Evolutionary conservation across 2,329 filamentous ascomycete genomes (phyloP).

Genomic region (Fusarium sp.): DNA sequence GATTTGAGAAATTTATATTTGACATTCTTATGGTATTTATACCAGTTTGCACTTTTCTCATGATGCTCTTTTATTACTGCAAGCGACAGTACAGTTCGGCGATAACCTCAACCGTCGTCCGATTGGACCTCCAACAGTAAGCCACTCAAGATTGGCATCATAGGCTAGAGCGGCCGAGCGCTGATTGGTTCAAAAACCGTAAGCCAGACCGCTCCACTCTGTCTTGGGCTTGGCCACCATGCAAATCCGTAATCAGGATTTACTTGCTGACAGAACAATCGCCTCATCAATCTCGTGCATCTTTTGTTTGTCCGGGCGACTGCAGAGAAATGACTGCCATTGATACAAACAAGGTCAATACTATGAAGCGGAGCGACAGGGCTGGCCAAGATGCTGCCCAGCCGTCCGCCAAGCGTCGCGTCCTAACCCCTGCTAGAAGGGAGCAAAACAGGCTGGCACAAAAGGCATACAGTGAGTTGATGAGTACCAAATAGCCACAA

Average conservation of each 20-base stretch:
- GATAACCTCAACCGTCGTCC: neutral
- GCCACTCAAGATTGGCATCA: neutral
- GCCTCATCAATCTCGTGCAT: neutral
- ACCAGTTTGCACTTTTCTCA: no score
- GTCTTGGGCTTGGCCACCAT: slow-evolving; percentile 9
- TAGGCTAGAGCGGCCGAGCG: neutral
- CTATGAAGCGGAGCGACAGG: neutral
- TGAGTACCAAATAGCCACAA: rapidly evolving
- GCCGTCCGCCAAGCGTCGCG: slow-evolving; percentile 14
- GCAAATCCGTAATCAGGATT: neutral
- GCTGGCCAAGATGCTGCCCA: neutral
- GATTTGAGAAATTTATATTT: neutral
- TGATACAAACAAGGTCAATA: neutral
- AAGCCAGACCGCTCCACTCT: slow-evolving; percentile 30
- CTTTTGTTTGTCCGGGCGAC: neutral
- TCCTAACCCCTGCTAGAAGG: slow-evolving; percentile 38
- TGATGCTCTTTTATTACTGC: neutral
- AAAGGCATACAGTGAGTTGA: slow-evolving; percentile 39
- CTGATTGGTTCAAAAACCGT: slow-evolving; percentile 36
- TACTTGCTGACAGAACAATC: neutral
- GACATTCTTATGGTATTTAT: neutral
- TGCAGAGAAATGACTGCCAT: neutral
- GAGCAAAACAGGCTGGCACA: slow-evolving; percentile 46
- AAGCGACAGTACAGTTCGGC: neutral
- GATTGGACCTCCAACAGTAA: slow-evolving; percentile 15